phyloP scores from a whole-genome alignment of 257 asterid species.

The Capsicum baccatum region DNA sequence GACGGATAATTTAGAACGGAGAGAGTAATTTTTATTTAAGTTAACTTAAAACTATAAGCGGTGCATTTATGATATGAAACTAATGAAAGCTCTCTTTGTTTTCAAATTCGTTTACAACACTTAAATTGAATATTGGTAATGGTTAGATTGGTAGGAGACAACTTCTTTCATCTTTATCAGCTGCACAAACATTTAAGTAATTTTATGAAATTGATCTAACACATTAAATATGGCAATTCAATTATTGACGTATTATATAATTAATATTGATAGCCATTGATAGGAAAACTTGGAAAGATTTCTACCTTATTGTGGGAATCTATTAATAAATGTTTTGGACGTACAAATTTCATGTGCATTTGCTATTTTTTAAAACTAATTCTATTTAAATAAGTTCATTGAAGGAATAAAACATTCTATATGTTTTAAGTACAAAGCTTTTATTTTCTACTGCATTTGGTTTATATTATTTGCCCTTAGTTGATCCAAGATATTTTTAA shows the following conservation, averaged over 20 bases:
- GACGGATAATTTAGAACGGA: too few species aligned
- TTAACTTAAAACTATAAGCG: neutral
- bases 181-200: neutral
- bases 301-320: neutral
- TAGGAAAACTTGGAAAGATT: neutral
- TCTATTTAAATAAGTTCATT: too few species aligned
- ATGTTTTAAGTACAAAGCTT: too few species aligned
- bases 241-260: neutral
- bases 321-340: neutral
- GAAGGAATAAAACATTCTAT: too few species aligned
- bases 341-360: neutral
- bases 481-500: too few species aligned
- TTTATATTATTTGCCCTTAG: too few species aligned
- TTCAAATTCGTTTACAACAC: neutral
- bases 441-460: too few species aligned
- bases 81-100: neutral
- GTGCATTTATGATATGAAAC: neutral
- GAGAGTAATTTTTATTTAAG: too few species aligned
- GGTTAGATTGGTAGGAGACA: slow-evolving; percentile 17
- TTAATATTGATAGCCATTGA: neutral
- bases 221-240: neutral
- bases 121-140: neutral
- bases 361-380: too few species aligned
- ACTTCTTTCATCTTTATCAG: neutral
- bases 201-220: neutral